Conservation (phyloP, 2,329 filamentous ascomycete species). For the Diaporthe amygdali region DNA sequence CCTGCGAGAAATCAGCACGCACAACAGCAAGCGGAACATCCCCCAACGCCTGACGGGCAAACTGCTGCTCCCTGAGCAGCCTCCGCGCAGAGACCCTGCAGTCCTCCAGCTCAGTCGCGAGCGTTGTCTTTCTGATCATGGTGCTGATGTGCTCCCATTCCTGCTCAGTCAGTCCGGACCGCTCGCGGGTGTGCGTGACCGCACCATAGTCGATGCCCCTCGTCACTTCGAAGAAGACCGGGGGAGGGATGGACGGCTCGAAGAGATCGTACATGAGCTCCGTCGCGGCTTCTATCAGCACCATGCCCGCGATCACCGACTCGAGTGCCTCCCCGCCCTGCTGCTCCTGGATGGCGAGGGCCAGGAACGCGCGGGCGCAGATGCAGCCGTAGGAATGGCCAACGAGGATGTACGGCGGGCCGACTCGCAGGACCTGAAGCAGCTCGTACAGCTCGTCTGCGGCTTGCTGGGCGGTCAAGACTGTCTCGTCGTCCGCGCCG, state of each 20-base stretch:
- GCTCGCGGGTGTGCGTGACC: not conserved
- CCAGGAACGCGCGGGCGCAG: not conserved
- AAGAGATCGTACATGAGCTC: conserved; percentile 7
- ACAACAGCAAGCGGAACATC: not conserved
- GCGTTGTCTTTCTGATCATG: not conserved
- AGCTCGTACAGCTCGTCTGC: not conserved
- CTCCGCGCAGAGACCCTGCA: not conserved
- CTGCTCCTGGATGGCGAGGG: not conserved
- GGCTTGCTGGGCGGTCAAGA: not conserved
- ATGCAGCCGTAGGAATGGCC: conserved; percentile 3
- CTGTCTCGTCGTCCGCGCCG: not conserved
- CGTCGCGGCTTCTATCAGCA: not conserved
- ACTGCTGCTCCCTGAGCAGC: not conserved
- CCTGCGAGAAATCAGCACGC: conserved; percentile 1
- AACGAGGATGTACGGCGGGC: not conserved
- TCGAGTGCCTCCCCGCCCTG: not conserved
- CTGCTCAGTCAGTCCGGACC: not conserved
- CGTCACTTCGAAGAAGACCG: not conserved
- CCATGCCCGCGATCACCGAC: not conserved
- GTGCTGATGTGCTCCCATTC: not conserved
- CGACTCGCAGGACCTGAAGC: not conserved
- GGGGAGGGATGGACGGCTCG: conserved; percentile 1
- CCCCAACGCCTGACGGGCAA: not conserved
- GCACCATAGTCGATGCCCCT: not conserved
- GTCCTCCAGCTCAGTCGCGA: not conserved